Evolutionary conservation across 129 eudicot genomes (phyloP).

Genomic region (Centella asiatica): DNA sequence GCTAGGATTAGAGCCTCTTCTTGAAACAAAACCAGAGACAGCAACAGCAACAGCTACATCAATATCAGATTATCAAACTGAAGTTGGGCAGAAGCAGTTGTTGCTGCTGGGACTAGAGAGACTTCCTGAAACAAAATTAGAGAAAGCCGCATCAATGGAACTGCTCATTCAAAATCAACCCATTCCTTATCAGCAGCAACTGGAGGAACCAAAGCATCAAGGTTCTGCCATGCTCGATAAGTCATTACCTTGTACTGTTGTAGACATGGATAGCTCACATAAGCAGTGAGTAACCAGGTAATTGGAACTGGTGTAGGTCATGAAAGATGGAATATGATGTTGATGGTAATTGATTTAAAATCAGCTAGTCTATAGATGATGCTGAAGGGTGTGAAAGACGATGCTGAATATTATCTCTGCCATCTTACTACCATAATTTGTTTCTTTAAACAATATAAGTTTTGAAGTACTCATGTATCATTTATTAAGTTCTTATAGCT

Average conservation of each 20-base stretch:
- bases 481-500: background rate
- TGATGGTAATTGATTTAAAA: background rate
- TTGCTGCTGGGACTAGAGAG: background rate
- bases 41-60: too few relatives aligned
- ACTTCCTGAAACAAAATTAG: background rate
- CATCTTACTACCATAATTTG: background rate
- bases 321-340: background rate
- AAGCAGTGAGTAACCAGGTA: background rate
- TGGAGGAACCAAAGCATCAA: constrained; percentile 3
- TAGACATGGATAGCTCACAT: background rate
- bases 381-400: background rate
- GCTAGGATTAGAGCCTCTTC: background rate
- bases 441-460: background rate
- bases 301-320: background rate
- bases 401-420: background rate
- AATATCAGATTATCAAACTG: background rate
- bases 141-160: background rate
- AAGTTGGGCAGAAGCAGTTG: background rate
- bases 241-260: background rate
- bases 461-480: background rate
- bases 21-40: constrained; percentile 2
- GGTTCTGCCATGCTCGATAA: too few relatives aligned
- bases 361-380: background rate
- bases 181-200: background rate
- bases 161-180: background rate